phyloP scores from a whole-genome alignment of 1,284 basidiomycete genomes.

The Rugosomyces carneus region DNA sequence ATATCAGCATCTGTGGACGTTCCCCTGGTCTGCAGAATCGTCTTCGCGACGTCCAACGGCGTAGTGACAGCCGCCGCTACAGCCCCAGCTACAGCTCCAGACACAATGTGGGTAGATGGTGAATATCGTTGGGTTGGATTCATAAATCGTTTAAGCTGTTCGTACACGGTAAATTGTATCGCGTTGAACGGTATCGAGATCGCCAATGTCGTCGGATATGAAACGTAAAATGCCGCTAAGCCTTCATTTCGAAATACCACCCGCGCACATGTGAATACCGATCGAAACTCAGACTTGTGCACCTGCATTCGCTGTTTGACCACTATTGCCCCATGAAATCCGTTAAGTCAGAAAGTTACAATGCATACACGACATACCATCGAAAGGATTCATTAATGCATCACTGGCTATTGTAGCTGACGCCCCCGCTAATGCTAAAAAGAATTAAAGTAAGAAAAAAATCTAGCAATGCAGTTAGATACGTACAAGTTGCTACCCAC shows the following conservation, averaged over 20 bases:
- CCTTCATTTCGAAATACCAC: slow-evolving; percentile 87
- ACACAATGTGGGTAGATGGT: slow-evolving; percentile 84
- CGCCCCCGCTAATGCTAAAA: slow-evolving; percentile 83
- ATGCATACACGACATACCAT: slow-evolving; percentile 60
- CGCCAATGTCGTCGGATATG: slow-evolving; percentile 95
- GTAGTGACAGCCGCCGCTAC: slow-evolving; percentile 95
- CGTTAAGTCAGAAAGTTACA: not conserved
- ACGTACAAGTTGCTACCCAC: slow-evolving; percentile 75
- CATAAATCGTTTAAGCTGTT: slow-evolving; percentile 83
- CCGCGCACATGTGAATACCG: slow-evolving; percentile 76
- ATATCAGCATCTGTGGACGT: slow-evolving; percentile 80
- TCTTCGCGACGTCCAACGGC: slow-evolving; percentile 98
- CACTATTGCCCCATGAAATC: slow-evolving; percentile 49
- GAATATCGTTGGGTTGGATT: slow-evolving; percentile 89
- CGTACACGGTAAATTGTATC: slow-evolving; percentile 96
- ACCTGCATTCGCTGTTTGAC: slow-evolving; percentile 99
- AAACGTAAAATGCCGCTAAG: slow-evolving; percentile 91
- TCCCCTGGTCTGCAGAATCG: slow-evolving; percentile 91
- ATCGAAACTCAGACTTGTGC: slow-evolving; percentile 85
- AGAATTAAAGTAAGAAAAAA: slow-evolving; percentile 3
- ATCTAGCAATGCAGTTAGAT: not conserved
- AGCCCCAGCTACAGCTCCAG: slow-evolving; percentile 90
- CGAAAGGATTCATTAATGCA: slow-evolving; percentile 99
- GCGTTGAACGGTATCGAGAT: slow-evolving; percentile 99
- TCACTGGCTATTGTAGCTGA: slow-evolving; percentile 93